phyloP scores from a whole-genome alignment of 345 rosid species.

The Reutealis trisperma region DNA sequence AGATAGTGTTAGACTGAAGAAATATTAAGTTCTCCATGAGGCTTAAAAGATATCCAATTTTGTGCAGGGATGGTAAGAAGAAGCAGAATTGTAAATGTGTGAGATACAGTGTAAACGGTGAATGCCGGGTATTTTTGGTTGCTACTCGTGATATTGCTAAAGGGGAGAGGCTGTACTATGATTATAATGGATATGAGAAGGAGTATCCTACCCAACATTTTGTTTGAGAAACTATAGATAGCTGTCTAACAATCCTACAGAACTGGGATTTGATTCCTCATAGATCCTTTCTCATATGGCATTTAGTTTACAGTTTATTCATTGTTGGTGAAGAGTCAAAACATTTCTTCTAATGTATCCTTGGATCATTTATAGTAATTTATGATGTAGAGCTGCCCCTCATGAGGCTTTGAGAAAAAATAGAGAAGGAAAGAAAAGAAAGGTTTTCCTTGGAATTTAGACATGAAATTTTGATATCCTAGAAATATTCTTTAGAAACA shows the following conservation, averaged over 20 bases:
- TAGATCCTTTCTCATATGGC: slow-evolving; percentile 22
- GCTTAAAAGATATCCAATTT: slow-evolving; percentile 31
- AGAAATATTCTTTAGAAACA: slow-evolving; percentile 22
- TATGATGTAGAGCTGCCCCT: slow-evolving; percentile 33
- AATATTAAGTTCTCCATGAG: slow-evolving; percentile 10
- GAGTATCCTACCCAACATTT: slow-evolving; percentile 94
- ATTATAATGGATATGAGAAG: slow-evolving; percentile 90
- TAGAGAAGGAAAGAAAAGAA: slow-evolving; percentile 13
- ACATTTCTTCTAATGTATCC: slow-evolving; percentile 26
- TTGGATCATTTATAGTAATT: slow-evolving; percentile 29
- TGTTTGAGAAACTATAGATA: slow-evolving; percentile 46
- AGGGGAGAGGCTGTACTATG: slow-evolving; percentile 94
- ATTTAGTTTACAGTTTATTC: slow-evolving; percentile 20
- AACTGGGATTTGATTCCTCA: slow-evolving; percentile 38
- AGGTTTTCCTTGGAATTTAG: slow-evolving; percentile 16
- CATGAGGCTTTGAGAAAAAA: slow-evolving; percentile 20
- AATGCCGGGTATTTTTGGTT: slow-evolving; percentile 83
- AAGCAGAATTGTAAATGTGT: slow-evolving; percentile 96
- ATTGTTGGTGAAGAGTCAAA: slow-evolving; percentile 30
- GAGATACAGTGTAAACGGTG: slow-evolving; percentile 79
- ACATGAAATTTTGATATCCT: slow-evolving; percentile 23
- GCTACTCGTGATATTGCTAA: slow-evolving; percentile 79
- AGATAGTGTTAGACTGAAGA: not conserved
- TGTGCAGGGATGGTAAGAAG: slow-evolving; percentile 83
- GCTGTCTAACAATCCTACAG: slow-evolving; percentile 25